phyloP scores from a whole-genome alignment of 1,284 basidiomycete species.

The Laetiporus sulphureus region DNA sequence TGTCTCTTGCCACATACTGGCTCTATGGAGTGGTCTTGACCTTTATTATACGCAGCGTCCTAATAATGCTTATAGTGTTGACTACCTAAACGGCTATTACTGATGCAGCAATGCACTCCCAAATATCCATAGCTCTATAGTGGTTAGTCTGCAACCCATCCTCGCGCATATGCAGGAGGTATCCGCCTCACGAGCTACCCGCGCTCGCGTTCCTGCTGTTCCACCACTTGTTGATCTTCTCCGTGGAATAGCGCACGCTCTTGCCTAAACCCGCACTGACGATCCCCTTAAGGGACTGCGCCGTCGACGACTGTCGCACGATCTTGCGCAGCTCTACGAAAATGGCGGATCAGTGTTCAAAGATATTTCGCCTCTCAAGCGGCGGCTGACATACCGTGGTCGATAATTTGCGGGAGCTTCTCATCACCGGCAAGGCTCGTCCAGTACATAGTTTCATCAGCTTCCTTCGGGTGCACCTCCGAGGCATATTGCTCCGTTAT shows the following conservation, averaged over 20 bases:
- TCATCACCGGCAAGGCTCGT: constrained; percentile 60
- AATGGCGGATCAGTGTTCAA: too few relatives aligned
- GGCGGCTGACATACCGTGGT: constrained; percentile 46
- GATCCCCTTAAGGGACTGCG: constrained; percentile 84
- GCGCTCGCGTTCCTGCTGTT: constrained; percentile 27
- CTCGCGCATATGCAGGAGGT: neutral
- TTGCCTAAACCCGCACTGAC: constrained; percentile 79
- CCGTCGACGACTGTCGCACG: constrained; percentile 76
- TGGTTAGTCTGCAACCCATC: neutral
- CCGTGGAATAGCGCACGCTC: constrained; percentile 67
- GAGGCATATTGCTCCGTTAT: constrained; percentile 49
- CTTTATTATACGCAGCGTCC: too few relatives aligned
- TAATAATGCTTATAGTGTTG: too few relatives aligned
- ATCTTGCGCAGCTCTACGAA: constrained; percentile 73
- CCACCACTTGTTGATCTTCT: constrained; percentile 86
- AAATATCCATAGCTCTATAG: constrained; percentile 1
- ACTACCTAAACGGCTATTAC: neutral
- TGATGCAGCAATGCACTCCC: constrained; percentile 2
- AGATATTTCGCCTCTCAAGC: too few relatives aligned
- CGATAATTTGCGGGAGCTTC: constrained; percentile 48
- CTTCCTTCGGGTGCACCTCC: constrained; percentile 28
- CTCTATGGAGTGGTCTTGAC: too few relatives aligned
- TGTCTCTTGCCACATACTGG: too few relatives aligned
- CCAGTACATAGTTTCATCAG: constrained; percentile 76
- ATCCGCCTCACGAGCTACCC: constrained; percentile 2